phyloP scores from a whole-genome alignment of 2,329 filamentous ascomycete genomes.

The Coniella vitis region DNA sequence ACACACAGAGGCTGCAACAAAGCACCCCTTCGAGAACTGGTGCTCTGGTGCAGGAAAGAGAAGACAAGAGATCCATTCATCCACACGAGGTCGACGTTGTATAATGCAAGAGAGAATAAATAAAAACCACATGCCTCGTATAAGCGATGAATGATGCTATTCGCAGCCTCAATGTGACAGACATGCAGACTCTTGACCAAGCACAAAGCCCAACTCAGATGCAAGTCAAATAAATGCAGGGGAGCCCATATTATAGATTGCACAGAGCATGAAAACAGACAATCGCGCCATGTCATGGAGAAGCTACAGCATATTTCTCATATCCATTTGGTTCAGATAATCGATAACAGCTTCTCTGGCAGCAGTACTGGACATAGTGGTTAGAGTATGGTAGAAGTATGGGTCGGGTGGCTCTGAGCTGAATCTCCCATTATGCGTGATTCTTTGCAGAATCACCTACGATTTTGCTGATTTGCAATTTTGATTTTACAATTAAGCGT shows the following conservation, averaged over 20 bases:
- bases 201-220: constrained; percentile 19
- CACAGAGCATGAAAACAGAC: constrained; percentile 19
- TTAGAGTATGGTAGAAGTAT: constrained; percentile 17
- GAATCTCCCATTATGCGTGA: constrained; percentile 21
- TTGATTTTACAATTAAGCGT: not conserved
- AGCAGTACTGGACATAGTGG: constrained; percentile 16
- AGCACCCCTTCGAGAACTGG: not conserved
- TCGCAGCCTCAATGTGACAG: constrained; percentile 9
- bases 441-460: constrained; percentile 17
- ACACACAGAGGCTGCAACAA: not conserved
- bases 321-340: constrained; percentile 19
- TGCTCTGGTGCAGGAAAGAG: not conserved
- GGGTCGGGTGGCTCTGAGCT: constrained; percentile 21
- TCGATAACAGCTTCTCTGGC: constrained; percentile 18
- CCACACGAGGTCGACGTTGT: constrained; percentile 22
- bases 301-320: constrained; percentile 11
- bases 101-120: constrained; percentile 21
- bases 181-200: constrained; percentile 19
- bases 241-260: constrained; percentile 18
- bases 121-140: constrained; percentile 21
- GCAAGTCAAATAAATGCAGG: constrained; percentile 22
- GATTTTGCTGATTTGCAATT: constrained; percentile 15
- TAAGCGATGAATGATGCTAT: constrained; percentile 8
- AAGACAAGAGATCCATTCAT: constrained; percentile 16
- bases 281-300: constrained; percentile 18